phyloP scores from a whole-genome alignment of 2,329 filamentous ascomycete species.

The Pseudogymnoascus destructans region DNA sequence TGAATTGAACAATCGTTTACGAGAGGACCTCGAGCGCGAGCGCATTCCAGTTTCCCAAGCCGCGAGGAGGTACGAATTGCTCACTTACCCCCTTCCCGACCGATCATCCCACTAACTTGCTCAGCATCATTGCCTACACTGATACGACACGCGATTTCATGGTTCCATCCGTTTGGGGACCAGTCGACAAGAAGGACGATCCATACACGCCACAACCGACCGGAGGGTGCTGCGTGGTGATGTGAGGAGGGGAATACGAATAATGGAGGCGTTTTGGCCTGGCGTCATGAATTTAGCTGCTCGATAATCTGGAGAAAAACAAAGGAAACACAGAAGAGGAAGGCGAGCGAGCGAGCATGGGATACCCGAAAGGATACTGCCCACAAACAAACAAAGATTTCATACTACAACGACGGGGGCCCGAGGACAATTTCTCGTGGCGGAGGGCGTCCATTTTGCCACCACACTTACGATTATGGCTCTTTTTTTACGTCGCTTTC shows the following conservation, averaged over 20 bases:
- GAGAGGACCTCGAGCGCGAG: conserved; percentile 90
- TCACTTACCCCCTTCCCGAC: conserved; percentile 10
- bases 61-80: conserved; percentile 57
- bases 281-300: conserved; percentile 1
- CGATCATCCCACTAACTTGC: conserved; percentile 9
- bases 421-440: neutral
- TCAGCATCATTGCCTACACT: conserved; percentile 92
- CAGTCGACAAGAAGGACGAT: conserved; percentile 87
- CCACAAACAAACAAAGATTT: conserved; percentile 1
- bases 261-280: neutral
- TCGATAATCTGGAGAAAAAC: conserved; percentile 1
- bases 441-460: neutral
- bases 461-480: conserved; percentile 18
- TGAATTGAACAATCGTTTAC: conserved; percentile 89
- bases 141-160: conserved; percentile 98
- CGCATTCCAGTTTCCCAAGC: conserved; percentile 93
- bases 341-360: neutral
- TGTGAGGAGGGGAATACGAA: conserved; percentile 41
- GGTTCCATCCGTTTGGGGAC: conserved; percentile 97
- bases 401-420: neutral
- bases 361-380: conserved; percentile 4
- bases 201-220: conserved; percentile 95
- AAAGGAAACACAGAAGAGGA: neutral
- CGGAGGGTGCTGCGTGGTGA: conserved; percentile 86
- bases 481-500: conserved; percentile 18